Evolutionary conservation across 768 basidiomycete species (phyloP).

Genomic region (Macrolepiota dolichaula): DNA sequence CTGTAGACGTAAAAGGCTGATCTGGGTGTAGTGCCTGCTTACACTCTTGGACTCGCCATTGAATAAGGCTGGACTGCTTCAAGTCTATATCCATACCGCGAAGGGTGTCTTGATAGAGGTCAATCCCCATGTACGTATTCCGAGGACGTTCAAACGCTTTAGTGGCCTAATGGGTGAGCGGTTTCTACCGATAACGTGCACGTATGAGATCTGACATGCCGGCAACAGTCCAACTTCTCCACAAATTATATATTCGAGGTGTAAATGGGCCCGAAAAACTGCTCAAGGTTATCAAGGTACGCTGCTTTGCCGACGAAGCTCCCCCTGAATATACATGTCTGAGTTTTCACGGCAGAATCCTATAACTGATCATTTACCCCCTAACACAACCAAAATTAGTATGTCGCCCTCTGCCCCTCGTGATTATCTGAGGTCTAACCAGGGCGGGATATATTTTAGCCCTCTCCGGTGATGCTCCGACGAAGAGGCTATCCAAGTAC

Average conservation of each 20-base stretch:
- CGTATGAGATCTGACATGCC: neutral
- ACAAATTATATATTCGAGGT: slow-evolving; percentile 92
- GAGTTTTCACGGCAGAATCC: slow-evolving; percentile 64
- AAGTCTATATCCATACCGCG: slow-evolving; percentile 98
- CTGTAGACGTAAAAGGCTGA: slow-evolving; percentile 1
- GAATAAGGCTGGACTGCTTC: slow-evolving; percentile 94
- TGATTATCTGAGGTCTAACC: neutral
- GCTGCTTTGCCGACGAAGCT: slow-evolving; percentile 12
- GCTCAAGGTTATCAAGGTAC: slow-evolving; percentile 92
- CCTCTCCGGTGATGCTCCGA: slow-evolving; percentile 87
- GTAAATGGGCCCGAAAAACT: slow-evolving; percentile 97
- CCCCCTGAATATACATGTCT: slow-evolving; percentile 2
- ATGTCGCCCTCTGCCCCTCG: slow-evolving; percentile 27
- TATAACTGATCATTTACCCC: slow-evolving; percentile 88
- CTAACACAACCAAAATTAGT: slow-evolving; percentile 96
- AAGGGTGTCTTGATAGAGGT: slow-evolving; percentile 97
- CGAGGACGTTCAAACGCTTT: slow-evolving; percentile 97
- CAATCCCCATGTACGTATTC: slow-evolving; percentile 96
- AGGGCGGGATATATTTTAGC: slow-evolving; percentile 40
- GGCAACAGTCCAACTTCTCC: slow-evolving; percentile 87
- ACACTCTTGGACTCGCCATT: slow-evolving; percentile 96
- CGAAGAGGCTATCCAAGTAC: slow-evolving; percentile 77
- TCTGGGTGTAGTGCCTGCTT: slow-evolving; percentile 71
- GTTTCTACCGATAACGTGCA: neutral
- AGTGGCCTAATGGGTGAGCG: slow-evolving; percentile 92